phyloP scores from a whole-genome alignment of 345 rosid genomes.

The Populus nigra region DNA sequence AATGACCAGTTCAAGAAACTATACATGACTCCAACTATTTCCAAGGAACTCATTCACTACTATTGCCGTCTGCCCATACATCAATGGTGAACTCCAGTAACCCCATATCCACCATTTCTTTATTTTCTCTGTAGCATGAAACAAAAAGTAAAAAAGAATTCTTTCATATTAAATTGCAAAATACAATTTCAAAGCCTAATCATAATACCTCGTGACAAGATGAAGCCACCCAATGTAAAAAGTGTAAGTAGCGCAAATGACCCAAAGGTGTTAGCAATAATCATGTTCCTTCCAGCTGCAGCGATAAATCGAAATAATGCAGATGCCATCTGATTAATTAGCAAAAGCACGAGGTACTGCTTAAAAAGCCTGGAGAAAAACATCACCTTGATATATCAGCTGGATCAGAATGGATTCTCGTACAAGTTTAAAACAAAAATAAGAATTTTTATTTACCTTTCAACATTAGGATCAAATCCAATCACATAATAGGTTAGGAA shows the following conservation, averaged over 20 bases:
- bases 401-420: not conserved
- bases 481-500: slow-evolving; percentile 63
- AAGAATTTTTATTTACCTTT: slow-evolving; percentile 42
- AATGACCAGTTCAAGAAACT: not conserved
- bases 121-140: slow-evolving; percentile 43
- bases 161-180: not conserved
- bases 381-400: not conserved
- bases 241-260: slow-evolving; percentile 45
- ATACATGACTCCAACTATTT: slow-evolving; percentile 53
- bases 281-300: slow-evolving; percentile 58
- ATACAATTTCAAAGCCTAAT: not conserved
- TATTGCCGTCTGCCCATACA: slow-evolving; percentile 79
- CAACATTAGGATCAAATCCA: slow-evolving; percentile 70
- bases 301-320: slow-evolving; percentile 58
- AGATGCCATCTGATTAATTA: slow-evolving; percentile 60
- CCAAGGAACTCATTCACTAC: slow-evolving; percentile 68
- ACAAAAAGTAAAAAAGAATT: not conserved
- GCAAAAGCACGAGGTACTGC: slow-evolving; percentile 57
- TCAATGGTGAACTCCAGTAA: slow-evolving; percentile 75
- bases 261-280: slow-evolving; percentile 62
- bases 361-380: slow-evolving; percentile 46
- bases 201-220: slow-evolving; percentile 54
- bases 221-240: slow-evolving; percentile 60
- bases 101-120: slow-evolving; percentile 95
- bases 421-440: not conserved